Evolutionary conservation across 441 rosid species (phyloP), one percentile per base, ranked within the genome.

Genomic region (Bruguiera hainesii): DNA sequence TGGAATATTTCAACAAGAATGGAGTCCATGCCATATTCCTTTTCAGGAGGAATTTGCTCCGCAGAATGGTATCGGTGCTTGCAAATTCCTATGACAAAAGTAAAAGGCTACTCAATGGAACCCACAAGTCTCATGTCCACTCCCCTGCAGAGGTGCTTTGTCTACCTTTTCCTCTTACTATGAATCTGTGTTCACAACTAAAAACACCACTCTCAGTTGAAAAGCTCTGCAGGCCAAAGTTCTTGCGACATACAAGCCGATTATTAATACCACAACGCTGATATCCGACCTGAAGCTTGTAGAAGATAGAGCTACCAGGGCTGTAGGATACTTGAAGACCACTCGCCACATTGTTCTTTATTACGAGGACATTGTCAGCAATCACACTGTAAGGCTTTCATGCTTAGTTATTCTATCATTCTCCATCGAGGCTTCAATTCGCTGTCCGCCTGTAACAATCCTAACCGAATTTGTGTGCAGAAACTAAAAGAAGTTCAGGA

Each of bases 41-140:
- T 46, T 78, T 86, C 53, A 71, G 91, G 50, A 81, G 87, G 70
- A 86, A 84, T 76, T 64, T 80, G 71, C 79, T 86, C 1, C 76
- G 87, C 20, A 80, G 87, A 65, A 75, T 84, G 86, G 67, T 82
- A 30, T 86, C 87, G 1, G 71, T 82, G 16, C 64, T 71, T 25
- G 91, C 88, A 55, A 86, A 84, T 70, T 78, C 89, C 37, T 82
- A 84, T 4, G 87, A 86, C 65, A 76, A 70, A 31, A 56, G 68
- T 8, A 81, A 79, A n/a, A 84, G 81, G 71, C 70, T 68, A 6
- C 68, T 86, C 28, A 84, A 82, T 35, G 87, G 91, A 70, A 84
- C 82, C 21, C 91, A 86, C 81, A 84, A 86, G 66, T 84, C 91
- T 66, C 91, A 86, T 69, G 88, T 86, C 58, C 91, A 84, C 60